Evolutionary conservation across 345 rosid genomes (phyloP).

Genomic region (Salix dunnii): DNA sequence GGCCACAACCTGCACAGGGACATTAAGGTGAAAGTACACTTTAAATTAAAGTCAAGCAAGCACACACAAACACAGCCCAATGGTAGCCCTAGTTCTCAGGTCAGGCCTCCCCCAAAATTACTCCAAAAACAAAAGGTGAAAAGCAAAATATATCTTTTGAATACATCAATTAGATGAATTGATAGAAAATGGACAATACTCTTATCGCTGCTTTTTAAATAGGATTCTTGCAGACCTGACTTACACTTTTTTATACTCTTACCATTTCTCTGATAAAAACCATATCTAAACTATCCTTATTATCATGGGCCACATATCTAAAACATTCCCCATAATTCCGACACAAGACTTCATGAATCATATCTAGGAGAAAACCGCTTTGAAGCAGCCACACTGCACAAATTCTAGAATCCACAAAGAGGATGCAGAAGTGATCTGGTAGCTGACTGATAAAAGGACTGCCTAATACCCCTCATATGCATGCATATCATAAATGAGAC

Average conservation of each 20-base stretch:
- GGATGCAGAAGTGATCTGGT: neutral
- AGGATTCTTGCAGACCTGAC: neutral
- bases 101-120: neutral
- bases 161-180: neutral
- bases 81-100: neutral
- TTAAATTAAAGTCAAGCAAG: neutral
- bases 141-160: neutral
- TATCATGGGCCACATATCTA: neutral
- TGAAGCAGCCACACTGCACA: neutral
- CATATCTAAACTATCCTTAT: neutral
- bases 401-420: neutral
- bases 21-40: neutral
- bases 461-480: neutral
- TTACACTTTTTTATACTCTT: neutral
- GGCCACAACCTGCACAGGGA: slow-evolving; percentile 65
- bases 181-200: neutral
- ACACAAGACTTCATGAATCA: neutral
- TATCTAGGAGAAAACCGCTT: neutral
- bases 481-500: neutral
- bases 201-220: neutral
- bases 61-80: neutral
- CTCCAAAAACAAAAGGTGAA: neutral
- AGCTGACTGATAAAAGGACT: neutral
- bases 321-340: neutral
- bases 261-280: neutral